Base-by-base conservation (phyloP, 768 basidiomycete species). In the Mycena olivaceomarginata region DNA sequence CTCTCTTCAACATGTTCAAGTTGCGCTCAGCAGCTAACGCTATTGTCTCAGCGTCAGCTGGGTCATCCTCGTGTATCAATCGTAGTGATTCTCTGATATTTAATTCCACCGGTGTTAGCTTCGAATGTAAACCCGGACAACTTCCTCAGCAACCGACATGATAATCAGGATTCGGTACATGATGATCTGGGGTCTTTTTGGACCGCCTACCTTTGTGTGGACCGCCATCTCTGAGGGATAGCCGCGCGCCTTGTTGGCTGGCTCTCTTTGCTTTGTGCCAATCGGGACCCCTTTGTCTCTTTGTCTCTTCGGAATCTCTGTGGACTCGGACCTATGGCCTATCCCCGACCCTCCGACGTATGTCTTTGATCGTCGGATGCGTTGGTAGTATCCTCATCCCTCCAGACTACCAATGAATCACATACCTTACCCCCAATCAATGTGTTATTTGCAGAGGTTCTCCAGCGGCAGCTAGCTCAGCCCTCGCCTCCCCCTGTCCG, bases 381-480 rank as follows among this genome's bases (percentile, higher is more conserved):
- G 25, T 48, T 22, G 13, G 60, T 65, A 5, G 20, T 56, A 4
- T 22, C 53, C 76, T 77, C 56, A 77, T 46, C 7, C 13, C 53
- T 22, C 43, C 18, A 45, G 53, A 74, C 65, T 60, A 31, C 72
- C 51, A 31, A 39, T 18, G 67, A 77, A 56, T 25, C 71, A 31
- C 51, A 45, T 40, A 67, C 20, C 31, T 39, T 79, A 16, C 78
- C 78, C 22, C 75, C 78, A 16, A 79, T 79, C 25, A 76, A 77
- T 64, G 18, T 77, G 31, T 20, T 79, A 16, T 79, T 79, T 31
- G 78, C 75, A n/a, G 78, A 77, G 40, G 78, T 79, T 25, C 78
- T 74, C 11, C 57, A 79, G 67, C 71, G 78, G 15, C 72, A 79
- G 57, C 25, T 74, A 48, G 72, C 59, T 31, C 69, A 77, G n/a